Percentiles rank a stretch among this genome's conserved stretches.
Evolutionary conservation across 192 early-diverging fungal species (phyloP).

Genomic region (Powellomyces hirtus): DNA sequence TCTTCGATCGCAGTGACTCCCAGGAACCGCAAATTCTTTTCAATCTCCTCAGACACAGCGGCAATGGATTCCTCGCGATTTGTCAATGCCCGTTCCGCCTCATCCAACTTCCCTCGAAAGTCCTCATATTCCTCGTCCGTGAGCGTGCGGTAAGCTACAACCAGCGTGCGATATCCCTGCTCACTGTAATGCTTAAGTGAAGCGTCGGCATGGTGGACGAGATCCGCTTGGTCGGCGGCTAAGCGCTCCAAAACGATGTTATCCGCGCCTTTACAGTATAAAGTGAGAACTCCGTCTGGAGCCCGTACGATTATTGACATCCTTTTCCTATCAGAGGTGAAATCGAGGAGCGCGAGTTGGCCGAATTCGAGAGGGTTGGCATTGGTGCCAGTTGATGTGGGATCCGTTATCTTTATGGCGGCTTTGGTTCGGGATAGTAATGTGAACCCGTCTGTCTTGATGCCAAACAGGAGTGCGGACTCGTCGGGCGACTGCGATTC

Average conservation of each 20-base stretch:
- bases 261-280: conserved; percentile 91
- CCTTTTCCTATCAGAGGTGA: conserved; percentile 82
- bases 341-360: conserved; percentile 63
- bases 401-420: conserved; percentile 30
- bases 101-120: conserved; percentile 66
- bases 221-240: conserved; percentile 10
- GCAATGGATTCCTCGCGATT: conserved; percentile 54
- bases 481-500: conserved; percentile 82
- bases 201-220: conserved; percentile 29
- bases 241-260: conserved; percentile 78
- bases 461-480: conserved; percentile 48
- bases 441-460: conserved; percentile 49
- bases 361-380: conserved; percentile 61
- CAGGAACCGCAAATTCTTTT: conserved; percentile 44
- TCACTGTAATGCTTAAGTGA: conserved; percentile 47
- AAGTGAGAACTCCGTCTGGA: conserved; percentile 57
- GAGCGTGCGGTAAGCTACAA: conserved; percentile 70
- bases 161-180: conserved; percentile 76
- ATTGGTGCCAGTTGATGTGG: neutral
- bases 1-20: conserved; percentile 65
- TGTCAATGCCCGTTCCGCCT: conserved; percentile 67
- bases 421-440: conserved; percentile 41
- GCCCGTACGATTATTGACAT: conserved; percentile 81
- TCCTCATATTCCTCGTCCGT: conserved; percentile 59
- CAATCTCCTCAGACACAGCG: conserved; percentile 42